Percentiles rank a stretch among this genome's conserved stretches.
These are phyloP conservation scores for Trichoderma semiorbis DNA, from an alignment of 2,329 filamentous ascomycete species.

Conservation along the genomic window DNA sequence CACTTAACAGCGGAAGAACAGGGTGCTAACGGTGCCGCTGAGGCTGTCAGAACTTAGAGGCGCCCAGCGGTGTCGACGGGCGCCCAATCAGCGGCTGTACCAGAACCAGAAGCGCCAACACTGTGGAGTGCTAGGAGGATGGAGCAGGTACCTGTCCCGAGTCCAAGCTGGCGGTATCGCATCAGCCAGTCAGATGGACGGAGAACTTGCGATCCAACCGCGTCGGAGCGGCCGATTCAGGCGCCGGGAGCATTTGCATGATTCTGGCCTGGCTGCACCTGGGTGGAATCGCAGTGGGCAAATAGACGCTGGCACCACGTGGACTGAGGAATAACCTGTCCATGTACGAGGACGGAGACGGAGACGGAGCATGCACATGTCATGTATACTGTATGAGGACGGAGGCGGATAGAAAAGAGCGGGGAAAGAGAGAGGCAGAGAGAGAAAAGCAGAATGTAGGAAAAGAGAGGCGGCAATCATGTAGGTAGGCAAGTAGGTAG, in stretches of 20 bases:
- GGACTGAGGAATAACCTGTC: neutral
- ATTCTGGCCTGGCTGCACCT: neutral
- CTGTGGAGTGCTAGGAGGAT: neutral
- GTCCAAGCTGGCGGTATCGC: constrained; percentile 8
- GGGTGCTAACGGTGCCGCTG: neutral
- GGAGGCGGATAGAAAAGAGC: neutral
- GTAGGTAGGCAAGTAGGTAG: neutral
- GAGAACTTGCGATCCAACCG: neutral
- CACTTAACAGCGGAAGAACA: neutral
- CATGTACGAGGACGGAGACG: neutral
- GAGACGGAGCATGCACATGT: neutral
- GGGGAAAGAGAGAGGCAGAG: neutral
- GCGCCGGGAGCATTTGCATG: neutral
- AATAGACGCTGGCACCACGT: neutral
- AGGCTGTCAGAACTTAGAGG: neutral
- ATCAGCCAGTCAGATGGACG: neutral
- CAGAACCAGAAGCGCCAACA: neutral
- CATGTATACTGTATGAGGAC: neutral
- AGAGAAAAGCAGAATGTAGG: no score
- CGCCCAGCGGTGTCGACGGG: neutral
- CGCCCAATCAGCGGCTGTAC: constrained; percentile 5
- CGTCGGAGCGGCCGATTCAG: neutral
- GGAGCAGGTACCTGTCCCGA: neutral
- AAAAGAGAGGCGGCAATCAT: neutral
- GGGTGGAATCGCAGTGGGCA: neutral